Percentiles rank a stretch among this genome's conserved stretches.
These are phyloP conservation scores for Harringtonia lauricola DNA, from an alignment of 2,329 filamentous ascomycete genomes.

Conservation along the genomic window DNA sequence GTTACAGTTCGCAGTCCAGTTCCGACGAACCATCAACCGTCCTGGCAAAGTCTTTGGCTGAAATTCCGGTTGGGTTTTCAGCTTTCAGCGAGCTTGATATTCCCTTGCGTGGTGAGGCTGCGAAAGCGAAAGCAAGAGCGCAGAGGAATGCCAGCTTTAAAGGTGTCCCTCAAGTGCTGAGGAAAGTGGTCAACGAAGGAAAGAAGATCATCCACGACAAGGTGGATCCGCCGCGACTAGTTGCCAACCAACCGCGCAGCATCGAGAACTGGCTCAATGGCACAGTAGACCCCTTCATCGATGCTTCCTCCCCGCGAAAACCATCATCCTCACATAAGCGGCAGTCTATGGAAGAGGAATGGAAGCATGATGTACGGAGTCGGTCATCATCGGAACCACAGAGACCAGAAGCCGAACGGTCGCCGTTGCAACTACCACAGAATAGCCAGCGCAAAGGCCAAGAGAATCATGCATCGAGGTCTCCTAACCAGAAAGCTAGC, in stretches of 20 bases:
- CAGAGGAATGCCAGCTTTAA: conserved; percentile 48
- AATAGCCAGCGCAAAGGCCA: not conserved
- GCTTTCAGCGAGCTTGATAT: conserved; percentile 56
- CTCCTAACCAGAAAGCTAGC: not conserved
- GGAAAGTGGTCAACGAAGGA: conserved; percentile 52
- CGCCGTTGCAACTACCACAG: not conserved
- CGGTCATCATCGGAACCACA: conserved; percentile 7
- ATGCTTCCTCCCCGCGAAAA: conserved; percentile 17
- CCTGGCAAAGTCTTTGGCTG: conserved; percentile 42
- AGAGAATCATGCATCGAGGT: not conserved
- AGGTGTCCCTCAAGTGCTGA: conserved; percentile 49
- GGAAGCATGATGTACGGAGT: conserved; percentile 14
- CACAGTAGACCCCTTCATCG: conserved; percentile 52
- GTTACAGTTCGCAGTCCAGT: conserved; percentile 19
- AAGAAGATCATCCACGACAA: conserved; percentile 55
- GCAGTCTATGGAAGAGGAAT: conserved; percentile 23
- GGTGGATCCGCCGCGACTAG: conserved; percentile 41
- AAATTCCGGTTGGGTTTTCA: conserved; percentile 53
- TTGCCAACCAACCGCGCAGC: conserved; percentile 46
- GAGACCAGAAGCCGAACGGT: conserved; percentile 4
- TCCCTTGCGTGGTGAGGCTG: conserved; percentile 34
- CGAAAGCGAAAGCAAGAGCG: conserved; percentile 32
- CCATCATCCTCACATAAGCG: conserved; percentile 16
- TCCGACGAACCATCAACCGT: conserved; percentile 29
- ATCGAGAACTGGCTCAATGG: conserved; percentile 56